Evolutionary conservation across 2,329 filamentous ascomycete species (phyloP), one percentile per base, ranked within the genome.

Genomic region (Arthrobotrys iridis): DNA sequence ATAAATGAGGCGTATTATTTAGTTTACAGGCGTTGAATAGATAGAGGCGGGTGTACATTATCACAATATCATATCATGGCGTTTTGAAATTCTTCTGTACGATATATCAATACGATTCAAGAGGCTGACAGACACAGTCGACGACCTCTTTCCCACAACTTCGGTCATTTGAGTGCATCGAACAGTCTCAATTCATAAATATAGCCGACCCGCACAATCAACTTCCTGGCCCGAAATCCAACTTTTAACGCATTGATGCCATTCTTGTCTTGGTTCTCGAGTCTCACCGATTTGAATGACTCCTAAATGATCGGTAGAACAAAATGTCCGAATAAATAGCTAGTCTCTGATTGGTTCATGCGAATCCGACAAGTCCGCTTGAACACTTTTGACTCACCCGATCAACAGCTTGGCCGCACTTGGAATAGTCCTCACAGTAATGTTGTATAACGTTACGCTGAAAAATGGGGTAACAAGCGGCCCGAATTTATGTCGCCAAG

Each of bases 361-460:
- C 11, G 11, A 46, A 26, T n/a, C 22, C 20, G 18, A 5, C 45
- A 15, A 48, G 15, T 48, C 13, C 11, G 26, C 46, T 26, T 26
- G 8, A 2, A 13, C 20, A 8, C 24, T 24, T 45, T 3, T 52
- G 46, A 52, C 26, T 52, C 46, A 55, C 13, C 24, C 15, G 28
- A 20, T 50, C 45, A 11, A n/a, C n/a, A n/a, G n/a, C 30, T 50
- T 33, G 28, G 6, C 45, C 45, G 11, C 45, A 50, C 11, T 18
- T 18, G 35, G 52, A 43, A 43, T 58, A 28, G 52, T n/a, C 22
- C 18, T 18, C 20, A 26, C n/a, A 35, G n/a, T n/a, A n/a, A 28
- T 50, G 45, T 10, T 58, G 33, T 22, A 8, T 58, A 60, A 60
- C 55, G 55, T 60, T 60, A 60, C 37, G 55, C 55, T 20, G 37